phyloP scores from a whole-genome alignment of 1,139 yeast genomes.

The Debaryomycetaceae sp. region DNA sequence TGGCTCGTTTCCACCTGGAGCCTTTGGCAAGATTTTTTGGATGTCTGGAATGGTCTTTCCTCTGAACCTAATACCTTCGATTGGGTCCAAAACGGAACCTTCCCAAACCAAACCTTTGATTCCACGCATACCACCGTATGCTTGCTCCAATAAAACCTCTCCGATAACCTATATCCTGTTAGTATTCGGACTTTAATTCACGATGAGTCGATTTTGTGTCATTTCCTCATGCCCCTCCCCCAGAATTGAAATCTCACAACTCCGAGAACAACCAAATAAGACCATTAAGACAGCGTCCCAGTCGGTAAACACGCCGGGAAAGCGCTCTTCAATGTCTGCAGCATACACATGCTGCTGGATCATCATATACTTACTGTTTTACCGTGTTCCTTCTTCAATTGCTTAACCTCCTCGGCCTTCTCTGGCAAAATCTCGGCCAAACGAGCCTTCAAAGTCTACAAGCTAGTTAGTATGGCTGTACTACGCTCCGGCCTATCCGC shows the following conservation, averaged over 20 bases:
- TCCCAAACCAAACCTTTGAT: constrained; percentile 98
- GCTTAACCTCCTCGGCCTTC: constrained; percentile 88
- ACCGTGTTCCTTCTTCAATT: constrained; percentile 85
- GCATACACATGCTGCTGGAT: neutral
- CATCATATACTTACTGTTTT: constrained; percentile 52
- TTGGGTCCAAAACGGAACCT: constrained; percentile 97
- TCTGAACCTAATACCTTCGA: constrained; percentile 98
- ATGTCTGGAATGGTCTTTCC: constrained; percentile 97
- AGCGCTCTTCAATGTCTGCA: neutral
- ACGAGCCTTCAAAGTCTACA: constrained; percentile 75
- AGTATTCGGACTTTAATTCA: constrained; percentile 6
- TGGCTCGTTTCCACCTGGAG: constrained; percentile 81
- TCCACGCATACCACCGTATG: constrained; percentile 99
- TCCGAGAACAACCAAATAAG: neutral
- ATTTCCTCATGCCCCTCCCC: constrained; percentile 5
- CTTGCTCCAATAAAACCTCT: constrained; percentile 92
- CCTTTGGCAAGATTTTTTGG: constrained; percentile 90
- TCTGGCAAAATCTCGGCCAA: constrained; percentile 91
- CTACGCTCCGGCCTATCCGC: constrained; percentile 1
- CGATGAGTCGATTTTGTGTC: constrained; percentile 4
- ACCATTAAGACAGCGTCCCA: neutral
- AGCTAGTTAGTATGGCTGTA: neutral
- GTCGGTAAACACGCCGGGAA: neutral
- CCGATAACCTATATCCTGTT: constrained; percentile 57
- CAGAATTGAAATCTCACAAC: constrained; percentile 3